A percentile compares a stretch with the other conserved stretches of the same genome.
These are phyloP conservation scores for Yarrowia sp. DNA, from an alignment of 805 yeast species.

Conservation along the genomic window DNA sequence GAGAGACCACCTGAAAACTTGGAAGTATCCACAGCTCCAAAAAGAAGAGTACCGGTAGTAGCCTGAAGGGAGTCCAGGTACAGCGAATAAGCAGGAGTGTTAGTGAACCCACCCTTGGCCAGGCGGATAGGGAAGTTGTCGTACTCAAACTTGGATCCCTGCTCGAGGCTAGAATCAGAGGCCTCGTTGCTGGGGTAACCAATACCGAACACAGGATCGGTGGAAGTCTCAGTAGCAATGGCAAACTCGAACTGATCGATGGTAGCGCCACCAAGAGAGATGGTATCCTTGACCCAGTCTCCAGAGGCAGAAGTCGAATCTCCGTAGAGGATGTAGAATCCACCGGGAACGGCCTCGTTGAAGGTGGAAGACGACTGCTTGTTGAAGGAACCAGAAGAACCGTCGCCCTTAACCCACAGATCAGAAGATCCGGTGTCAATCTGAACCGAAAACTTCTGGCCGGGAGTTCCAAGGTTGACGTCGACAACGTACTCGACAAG, in stretches of 20 bases:
- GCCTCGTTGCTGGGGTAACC: conserved; percentile 39
- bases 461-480: conserved; percentile 60
- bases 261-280: conserved; percentile 57
- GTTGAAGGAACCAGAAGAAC: conserved; percentile 5
- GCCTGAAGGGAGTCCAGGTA: conserved; percentile 54
- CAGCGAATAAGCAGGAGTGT: conserved; percentile 54
- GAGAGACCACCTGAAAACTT: conserved; percentile 60
- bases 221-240: conserved; percentile 19
- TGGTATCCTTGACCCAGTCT: conserved; percentile 65
- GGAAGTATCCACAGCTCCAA: conserved; percentile 71
- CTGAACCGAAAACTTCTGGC: conserved; percentile 59
- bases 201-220: conserved; percentile 42
- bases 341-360: conserved; percentile 41
- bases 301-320: conserved; percentile 55
- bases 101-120: conserved; percentile 53
- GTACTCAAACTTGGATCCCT: conserved; percentile 40
- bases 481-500: conserved; percentile 1
- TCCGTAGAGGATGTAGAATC: conserved; percentile 46
- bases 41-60: conserved; percentile 58
- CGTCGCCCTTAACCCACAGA: conserved; percentile 58
- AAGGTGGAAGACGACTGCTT: conserved; percentile 44
- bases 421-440: conserved; percentile 77
- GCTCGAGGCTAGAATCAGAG: neutral
- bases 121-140: conserved; percentile 48
- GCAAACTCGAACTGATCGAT: conserved; percentile 49